A percentile compares a stretch with the other conserved stretches of the same genome.
Evolutionary conservation across 305 asterid genomes (phyloP).

Genomic region (Solanum aculeatissimum): DNA sequence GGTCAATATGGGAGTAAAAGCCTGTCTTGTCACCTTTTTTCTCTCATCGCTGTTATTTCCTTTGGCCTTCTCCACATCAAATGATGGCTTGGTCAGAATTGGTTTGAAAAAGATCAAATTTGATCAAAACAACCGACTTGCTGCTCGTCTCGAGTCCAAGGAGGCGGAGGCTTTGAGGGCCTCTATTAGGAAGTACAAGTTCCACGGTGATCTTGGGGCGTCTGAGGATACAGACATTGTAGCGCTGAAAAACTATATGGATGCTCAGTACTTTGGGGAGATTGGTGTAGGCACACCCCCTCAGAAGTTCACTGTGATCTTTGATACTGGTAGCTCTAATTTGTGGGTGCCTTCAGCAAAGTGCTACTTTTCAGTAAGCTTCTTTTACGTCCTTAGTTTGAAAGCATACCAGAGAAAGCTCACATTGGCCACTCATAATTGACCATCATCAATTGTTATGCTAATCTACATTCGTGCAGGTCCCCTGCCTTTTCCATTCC

Average conservation of each 20-base stretch:
- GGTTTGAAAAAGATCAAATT: constrained; percentile 65
- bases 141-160: constrained; percentile 52
- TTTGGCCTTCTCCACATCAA: constrained; percentile 32
- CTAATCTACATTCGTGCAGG: constrained; percentile 29
- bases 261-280: constrained; percentile 96
- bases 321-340: constrained; percentile 91
- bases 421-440: background rate
- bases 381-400: background rate
- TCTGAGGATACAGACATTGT: constrained; percentile 59
- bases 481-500: constrained; percentile 72
- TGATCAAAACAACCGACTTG: constrained; percentile 56
- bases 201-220: constrained; percentile 37
- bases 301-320: constrained; percentile 84
- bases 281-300: constrained; percentile 83
- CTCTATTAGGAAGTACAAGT: constrained; percentile 43
- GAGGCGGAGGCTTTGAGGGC: constrained; percentile 39
- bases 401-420: background rate
- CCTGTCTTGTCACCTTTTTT: constrained; percentile 22
- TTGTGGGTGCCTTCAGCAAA: constrained; percentile 92
- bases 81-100: constrained; percentile 67
- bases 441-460: background rate
- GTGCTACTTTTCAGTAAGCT: constrained; percentile 79
- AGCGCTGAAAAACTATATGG: constrained; percentile 78
- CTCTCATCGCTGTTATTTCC: constrained; percentile 40
- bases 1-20: constrained; percentile 51